Evolutionary conservation across 2,329 filamentous ascomycete species (phyloP), one percentile per base, ranked within the genome.

Genomic region (Penicillium fuscoglaucum): DNA sequence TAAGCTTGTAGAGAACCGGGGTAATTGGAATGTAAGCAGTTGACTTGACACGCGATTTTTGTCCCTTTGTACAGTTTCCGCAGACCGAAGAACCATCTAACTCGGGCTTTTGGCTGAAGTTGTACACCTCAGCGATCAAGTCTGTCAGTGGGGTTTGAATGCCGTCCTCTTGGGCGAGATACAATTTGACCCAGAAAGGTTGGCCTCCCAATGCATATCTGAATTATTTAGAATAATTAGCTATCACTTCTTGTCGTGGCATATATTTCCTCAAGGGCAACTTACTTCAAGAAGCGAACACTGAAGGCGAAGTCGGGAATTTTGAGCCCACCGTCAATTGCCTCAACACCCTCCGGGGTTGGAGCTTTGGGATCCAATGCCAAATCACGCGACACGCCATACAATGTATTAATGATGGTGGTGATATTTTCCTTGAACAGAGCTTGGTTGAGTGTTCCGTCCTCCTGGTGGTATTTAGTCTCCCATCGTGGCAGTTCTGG

Each of bases 151-250:
- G 48, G n/a, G 31, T 55, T 24, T 60, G 54, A 12, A 50, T 13
- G 7, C 49, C 50, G 6, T 58, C 55, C n/a, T 60, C 55, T 13
- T 60, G 58, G 28, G 55, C 48, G 40, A 60, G 39, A 39, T 60
- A 60, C 19, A 58, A 21, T 17, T 54, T 53, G 24, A 58, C 45
- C 58, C 58, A 60, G 40, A 60, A 60, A 24, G 58, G 58, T 17
- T 35, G 43, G 7, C 58, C 58, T 28, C 58, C 55, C 13, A 60
- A 57, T 17, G 58, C 58, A 19, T 60, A 60, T 33, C 58, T 60
- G 21, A 15, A 13, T 33, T 12, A 55, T 33, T 12, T 13, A 17
- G 1, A 17, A 43, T 19, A 1, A 12, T 52, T 33, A 52, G 33
- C 19, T 31, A 19, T 29, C 5, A 49, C 9, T 9, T 4, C 4